Conservation (phyloP, 2,329 filamentous ascomycete genomes). For the Alternaria arbusti region DNA sequence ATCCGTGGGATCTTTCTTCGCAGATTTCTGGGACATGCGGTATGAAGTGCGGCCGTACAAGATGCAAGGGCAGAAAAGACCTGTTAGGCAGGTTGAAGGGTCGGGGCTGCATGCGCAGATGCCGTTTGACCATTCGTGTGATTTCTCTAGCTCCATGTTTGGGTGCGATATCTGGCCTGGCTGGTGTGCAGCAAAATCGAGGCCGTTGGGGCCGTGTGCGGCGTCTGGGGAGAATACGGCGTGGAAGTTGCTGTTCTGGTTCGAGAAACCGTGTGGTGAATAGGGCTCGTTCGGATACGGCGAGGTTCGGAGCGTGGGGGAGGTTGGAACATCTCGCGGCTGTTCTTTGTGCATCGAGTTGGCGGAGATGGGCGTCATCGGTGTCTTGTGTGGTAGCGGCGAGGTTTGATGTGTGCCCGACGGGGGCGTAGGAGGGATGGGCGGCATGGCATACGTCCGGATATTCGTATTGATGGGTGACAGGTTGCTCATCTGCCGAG, state of each 20-base stretch:
- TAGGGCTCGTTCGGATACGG: slow-evolving; percentile 34
- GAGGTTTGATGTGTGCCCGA: slow-evolving; percentile 27
- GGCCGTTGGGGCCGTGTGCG: slow-evolving; percentile 48
- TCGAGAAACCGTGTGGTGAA: slow-evolving; percentile 41
- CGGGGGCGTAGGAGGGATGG: slow-evolving; percentile 36
- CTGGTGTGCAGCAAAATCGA: slow-evolving; percentile 44
- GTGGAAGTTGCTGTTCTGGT: slow-evolving; percentile 30
- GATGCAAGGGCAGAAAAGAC: slow-evolving; percentile 52
- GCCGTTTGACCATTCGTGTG: slow-evolving; percentile 39
- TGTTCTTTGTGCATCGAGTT: slow-evolving; percentile 18
- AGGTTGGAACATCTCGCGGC: slow-evolving; percentile 3
- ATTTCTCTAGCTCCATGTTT: slow-evolving; percentile 44
- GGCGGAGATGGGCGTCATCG: slow-evolving; percentile 37
- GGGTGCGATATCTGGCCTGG: slow-evolving; percentile 52
- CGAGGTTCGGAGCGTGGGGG: slow-evolving; percentile 18
- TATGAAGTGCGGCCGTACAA: slow-evolving; percentile 54
- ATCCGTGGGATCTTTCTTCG: slow-evolving; percentile 51
- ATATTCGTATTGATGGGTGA: slow-evolving; percentile 42
- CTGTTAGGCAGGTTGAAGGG: slow-evolving; percentile 46
- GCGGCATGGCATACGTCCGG: slow-evolving; percentile 25
- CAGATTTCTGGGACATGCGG: slow-evolving; percentile 47
- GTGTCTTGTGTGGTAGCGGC: slow-evolving; percentile 33
- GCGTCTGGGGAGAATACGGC: slow-evolving; percentile 48
- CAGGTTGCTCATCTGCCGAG: slow-evolving; percentile 42
- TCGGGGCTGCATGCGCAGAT: slow-evolving; percentile 47